Evolutionary conservation across 768 basidiomycete genomes (phyloP).

Genomic region (Lactifluus rugatus): DNA sequence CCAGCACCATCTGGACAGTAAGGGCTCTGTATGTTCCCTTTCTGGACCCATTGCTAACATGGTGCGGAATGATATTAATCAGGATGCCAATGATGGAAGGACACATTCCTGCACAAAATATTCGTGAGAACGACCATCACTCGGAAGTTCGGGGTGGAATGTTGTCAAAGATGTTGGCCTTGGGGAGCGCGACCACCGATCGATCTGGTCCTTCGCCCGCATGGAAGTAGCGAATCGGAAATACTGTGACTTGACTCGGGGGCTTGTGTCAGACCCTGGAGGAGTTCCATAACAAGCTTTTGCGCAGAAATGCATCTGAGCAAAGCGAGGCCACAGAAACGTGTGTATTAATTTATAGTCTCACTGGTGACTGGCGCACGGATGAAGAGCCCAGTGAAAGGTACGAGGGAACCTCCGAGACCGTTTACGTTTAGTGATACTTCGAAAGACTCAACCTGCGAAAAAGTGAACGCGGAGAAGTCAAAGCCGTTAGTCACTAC

Average conservation of each 20-base stretch:
- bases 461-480: neutral
- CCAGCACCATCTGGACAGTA: too few relatives aligned
- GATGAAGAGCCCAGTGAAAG: constrained; percentile 85
- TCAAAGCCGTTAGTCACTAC: constrained; percentile 8
- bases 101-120: constrained; percentile 80
- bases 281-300: constrained; percentile 56
- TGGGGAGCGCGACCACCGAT: constrained; percentile 79
- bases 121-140: constrained; percentile 82
- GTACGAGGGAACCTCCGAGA: constrained; percentile 45
- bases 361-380: constrained; percentile 87
- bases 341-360: constrained; percentile 23
- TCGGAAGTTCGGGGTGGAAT: constrained; percentile 90
- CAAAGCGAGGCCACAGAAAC: neutral
- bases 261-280: constrained; percentile 38
- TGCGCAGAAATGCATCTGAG: constrained; percentile 3
- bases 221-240: constrained; percentile 41
- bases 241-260: constrained; percentile 60
- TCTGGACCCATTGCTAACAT: neutral
- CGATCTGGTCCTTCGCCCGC: constrained; percentile 39
- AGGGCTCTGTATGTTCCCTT: neutral
- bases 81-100: constrained; percentile 23
- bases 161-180: constrained; percentile 74
- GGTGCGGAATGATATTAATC: neutral
- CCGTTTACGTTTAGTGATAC: constrained; percentile 56
- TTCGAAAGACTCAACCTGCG: constrained; percentile 85